Percentiles rank a stretch among this genome's conserved stretches.
These are phyloP conservation scores for Coemansia sp. DNA, from an alignment of 192 early-diverging fungal species.

Conservation along the genomic window DNA sequence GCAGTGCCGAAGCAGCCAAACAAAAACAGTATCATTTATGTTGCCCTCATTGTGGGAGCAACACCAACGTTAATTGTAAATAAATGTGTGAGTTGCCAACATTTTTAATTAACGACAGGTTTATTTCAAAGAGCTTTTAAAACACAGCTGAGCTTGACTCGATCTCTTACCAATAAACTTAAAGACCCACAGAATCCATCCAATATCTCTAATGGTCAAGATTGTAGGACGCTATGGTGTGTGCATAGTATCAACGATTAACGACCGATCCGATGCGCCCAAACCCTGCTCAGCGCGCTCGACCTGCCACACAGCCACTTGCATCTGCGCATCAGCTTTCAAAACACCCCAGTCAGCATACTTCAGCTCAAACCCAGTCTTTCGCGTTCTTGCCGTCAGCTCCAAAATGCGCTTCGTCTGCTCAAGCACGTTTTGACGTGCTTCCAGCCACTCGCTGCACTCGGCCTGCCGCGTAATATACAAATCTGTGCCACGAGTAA, in stretches of 20 bases:
- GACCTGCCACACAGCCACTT: conserved; percentile 44
- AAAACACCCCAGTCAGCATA: conserved; percentile 38
- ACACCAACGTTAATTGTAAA: not conserved
- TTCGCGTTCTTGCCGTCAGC: conserved; percentile 21
- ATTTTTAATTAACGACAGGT: no score
- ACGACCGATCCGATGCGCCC: conserved; percentile 16
- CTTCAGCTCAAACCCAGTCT: conserved; percentile 38
- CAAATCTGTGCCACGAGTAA: conserved; percentile 32
- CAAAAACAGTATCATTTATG: not conserved
- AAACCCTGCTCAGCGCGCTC: conserved; percentile 53
- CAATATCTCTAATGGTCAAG: no score
- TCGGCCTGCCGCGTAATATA: conserved; percentile 33
- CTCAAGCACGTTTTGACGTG: conserved; percentile 32
- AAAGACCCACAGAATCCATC: no score
- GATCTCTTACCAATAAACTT: no score
- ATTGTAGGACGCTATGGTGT: not conserved
- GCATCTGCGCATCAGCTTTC: conserved; percentile 39
- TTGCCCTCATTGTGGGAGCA: not conserved
- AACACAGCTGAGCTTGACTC: no score
- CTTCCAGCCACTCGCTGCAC: conserved; percentile 33
- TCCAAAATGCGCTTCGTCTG: conserved; percentile 34
- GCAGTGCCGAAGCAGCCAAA: not conserved
- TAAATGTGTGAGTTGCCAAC: no score
- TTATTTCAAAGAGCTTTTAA: no score
- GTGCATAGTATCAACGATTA: conserved; percentile 16